Percentiles rank a stretch among this genome's conserved stretches.
Conservation (phyloP, 139 green algal species). For the Astrephomene gubernaculifera region DNA sequence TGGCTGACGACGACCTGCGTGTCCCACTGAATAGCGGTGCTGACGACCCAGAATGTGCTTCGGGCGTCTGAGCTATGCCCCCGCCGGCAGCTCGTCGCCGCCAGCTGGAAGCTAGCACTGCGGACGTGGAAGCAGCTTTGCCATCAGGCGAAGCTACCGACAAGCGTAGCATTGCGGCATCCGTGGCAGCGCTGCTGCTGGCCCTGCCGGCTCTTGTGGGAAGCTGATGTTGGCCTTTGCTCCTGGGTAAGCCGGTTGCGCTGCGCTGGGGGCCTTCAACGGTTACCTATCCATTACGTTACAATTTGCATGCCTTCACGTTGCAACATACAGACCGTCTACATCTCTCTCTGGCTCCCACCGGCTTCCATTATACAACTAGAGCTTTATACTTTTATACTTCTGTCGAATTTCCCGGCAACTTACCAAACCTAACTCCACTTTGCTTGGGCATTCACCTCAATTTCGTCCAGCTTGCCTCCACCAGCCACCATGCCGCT, state of each 20-base stretch:
- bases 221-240: conserved; percentile 80
- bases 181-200: conserved; percentile 57
- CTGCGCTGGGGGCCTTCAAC: no score
- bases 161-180: conserved; percentile 1
- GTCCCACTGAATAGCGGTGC: not conserved
- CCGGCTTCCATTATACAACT: no score
- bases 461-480: no score
- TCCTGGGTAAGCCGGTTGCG: conserved; percentile 51
- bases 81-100: conserved; percentile 32
- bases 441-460: no score
- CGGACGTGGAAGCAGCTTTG: not conserved
- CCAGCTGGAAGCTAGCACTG: not conserved
- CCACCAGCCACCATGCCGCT: no score
- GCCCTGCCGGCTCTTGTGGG: conserved; percentile 71
- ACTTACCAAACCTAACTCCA: no score
- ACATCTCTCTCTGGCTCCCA: no score
- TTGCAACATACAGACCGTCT: no score
- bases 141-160: not conserved
- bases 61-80: conserved; percentile 32
- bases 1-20: conserved; percentile 5
- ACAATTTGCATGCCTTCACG: no score
- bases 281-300: no score
- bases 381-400: no score
- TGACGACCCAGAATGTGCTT: conserved; percentile 11
- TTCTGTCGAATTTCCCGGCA: no score